phyloP scores from a whole-genome alignment of 2,329 filamentous ascomycete species.

The Curvularia spicifera region DNA sequence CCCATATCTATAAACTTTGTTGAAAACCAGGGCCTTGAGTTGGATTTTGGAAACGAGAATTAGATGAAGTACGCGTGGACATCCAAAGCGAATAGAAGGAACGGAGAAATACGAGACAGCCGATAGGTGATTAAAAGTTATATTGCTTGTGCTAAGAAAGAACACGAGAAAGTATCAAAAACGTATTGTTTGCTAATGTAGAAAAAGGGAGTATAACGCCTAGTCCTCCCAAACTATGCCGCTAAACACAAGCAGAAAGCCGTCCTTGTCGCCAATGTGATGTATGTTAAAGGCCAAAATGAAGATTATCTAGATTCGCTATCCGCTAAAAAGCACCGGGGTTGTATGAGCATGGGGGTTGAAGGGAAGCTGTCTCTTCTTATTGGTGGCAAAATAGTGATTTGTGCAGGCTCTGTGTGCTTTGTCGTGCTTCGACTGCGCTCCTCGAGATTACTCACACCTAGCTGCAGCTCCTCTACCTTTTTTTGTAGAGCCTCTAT shows the following conservation, averaged over 20 bases:
- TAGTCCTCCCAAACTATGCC: neutral
- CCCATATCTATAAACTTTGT: neutral
- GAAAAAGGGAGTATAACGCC: neutral
- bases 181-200: neutral
- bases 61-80: neutral
- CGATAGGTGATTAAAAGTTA: neutral
- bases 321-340: neutral
- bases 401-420: neutral
- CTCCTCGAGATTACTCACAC: neutral
- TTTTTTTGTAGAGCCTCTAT: conserved; percentile 2
- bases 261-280: neutral
- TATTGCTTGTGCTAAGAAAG: neutral
- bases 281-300: neutral
- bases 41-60: neutral
- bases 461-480: conserved; percentile 1
- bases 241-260: neutral
- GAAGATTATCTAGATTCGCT: neutral
- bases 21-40: neutral
- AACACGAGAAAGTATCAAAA: neutral
- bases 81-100: neutral
- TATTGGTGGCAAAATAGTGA: neutral
- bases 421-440: neutral
- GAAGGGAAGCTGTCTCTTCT: neutral
- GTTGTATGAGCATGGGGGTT: neutral
- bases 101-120: neutral